Conservation (phyloP, 306 rosid species). For the Citrullus colocynthis region DNA sequence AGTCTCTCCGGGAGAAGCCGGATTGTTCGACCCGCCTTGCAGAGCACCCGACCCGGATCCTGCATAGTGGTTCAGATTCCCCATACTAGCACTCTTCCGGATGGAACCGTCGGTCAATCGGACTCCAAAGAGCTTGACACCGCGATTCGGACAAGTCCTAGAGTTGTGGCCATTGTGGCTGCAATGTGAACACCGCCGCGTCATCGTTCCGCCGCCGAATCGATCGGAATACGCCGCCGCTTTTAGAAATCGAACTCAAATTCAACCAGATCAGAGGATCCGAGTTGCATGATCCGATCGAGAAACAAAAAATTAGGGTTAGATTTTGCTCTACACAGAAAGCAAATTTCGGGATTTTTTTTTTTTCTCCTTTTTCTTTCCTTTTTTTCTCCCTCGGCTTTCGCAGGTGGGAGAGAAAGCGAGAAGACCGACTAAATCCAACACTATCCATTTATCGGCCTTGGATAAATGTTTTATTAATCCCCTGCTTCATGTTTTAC, state of each 20-base stretch:
- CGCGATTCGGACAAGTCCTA: slow-evolving; percentile 90
- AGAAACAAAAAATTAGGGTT: neutral
- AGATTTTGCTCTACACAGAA: neutral
- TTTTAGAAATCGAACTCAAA: neutral
- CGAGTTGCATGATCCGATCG: slow-evolving; percentile 26
- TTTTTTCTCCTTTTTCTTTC: neutral
- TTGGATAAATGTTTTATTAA: neutral
- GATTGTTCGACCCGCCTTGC: slow-evolving; percentile 32
- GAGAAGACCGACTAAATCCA: slow-evolving; percentile 11
- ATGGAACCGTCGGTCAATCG: slow-evolving; percentile 89
- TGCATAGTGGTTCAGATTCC: slow-evolving; percentile 76
- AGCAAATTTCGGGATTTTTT: neutral
- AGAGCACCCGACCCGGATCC: slow-evolving; percentile 31
- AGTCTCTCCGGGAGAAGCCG: slow-evolving; percentile 72
- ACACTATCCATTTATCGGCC: slow-evolving; percentile 10
- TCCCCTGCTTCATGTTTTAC: neutral
- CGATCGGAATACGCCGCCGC: neutral
- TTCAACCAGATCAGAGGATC: slow-evolving; percentile 22
- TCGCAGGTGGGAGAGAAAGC: slow-evolving; percentile 36
- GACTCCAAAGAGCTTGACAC: slow-evolving; percentile 88
- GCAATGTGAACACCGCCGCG: slow-evolving; percentile 96
- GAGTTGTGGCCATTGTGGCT: slow-evolving; percentile 98
- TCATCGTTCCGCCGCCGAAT: slow-evolving; percentile 29
- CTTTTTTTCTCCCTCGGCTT: slow-evolving; percentile 7
- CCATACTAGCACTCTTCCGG: slow-evolving; percentile 97